Percentiles rank a stretch among this genome's conserved stretches.
Evolutionary conservation across 805 yeast species (phyloP).

Genomic region (Pichia cephalocereana): DNA sequence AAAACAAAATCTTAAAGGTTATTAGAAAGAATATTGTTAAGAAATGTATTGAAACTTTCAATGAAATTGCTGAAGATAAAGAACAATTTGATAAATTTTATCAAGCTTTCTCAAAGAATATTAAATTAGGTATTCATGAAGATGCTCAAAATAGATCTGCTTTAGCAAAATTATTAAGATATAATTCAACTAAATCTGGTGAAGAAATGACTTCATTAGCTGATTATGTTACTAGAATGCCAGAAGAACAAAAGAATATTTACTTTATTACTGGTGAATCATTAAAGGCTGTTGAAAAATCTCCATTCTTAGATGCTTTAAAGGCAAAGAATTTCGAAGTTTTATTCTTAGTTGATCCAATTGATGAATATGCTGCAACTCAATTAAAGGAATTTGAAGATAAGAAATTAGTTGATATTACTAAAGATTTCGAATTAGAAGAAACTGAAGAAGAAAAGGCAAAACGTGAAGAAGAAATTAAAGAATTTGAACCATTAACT

Average conservation of each 20-base stretch:
- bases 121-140: slow-evolving; percentile 98
- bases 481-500: slow-evolving; percentile 88
- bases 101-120: slow-evolving; percentile 95
- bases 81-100: slow-evolving; percentile 99
- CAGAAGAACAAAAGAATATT: slow-evolving; percentile 98
- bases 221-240: slow-evolving; percentile 99
- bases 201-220: slow-evolving; percentile 92
- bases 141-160: slow-evolving; percentile 96
- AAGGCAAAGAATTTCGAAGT: slow-evolving; percentile 99
- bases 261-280: slow-evolving; percentile 99
- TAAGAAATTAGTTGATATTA: slow-evolving; percentile 96
- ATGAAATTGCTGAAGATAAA: slow-evolving; percentile 97
- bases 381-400: slow-evolving; percentile 99
- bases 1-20: slow-evolving; percentile 98
- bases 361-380: slow-evolving; percentile 98
- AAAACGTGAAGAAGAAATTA: slow-evolving; percentile 85
- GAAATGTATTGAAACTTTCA: slow-evolving; percentile 97
- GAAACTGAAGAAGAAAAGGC: slow-evolving; percentile 98
- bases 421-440: slow-evolving; percentile 97
- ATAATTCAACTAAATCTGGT: slow-evolving; percentile 89
- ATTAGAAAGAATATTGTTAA: slow-evolving; percentile 98
- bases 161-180: slow-evolving; percentile 93
- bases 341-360: slow-evolving; percentile 95
- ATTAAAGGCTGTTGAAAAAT: slow-evolving; percentile 93
- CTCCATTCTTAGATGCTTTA: slow-evolving; percentile 98